A percentile compares a stretch with the other conserved stretches of the same genome.
phyloP scores from a whole-genome alignment of 2,329 filamentous ascomycete species.

The Curvularia spicifera region DNA sequence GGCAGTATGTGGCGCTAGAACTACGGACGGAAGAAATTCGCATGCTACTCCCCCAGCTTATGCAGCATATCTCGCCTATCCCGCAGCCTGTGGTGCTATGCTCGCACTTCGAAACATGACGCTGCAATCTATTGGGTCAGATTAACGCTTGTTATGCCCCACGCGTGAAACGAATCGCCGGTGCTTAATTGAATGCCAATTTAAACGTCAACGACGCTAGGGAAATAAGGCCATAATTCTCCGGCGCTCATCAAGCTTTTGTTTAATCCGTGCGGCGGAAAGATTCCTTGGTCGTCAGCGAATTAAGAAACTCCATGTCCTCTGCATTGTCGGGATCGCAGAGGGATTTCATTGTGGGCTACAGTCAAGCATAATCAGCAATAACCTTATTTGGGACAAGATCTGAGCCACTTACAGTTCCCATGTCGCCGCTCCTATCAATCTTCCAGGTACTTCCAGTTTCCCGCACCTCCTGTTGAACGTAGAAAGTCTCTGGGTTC shows the following conservation, averaged over 20 bases:
- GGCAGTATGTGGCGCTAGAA: conserved; percentile 8
- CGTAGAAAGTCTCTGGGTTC: conserved; percentile 24
- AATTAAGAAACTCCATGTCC: conserved; percentile 18
- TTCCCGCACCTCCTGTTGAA: conserved; percentile 32
- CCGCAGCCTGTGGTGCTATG: conserved; percentile 2
- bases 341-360: conserved; percentile 13
- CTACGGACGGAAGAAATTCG: conserved; percentile 16
- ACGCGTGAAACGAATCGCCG: conserved; percentile 26
- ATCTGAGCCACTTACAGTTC: conserved; percentile 18
- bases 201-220: conserved; percentile 17
- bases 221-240: conserved; percentile 13
- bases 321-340: conserved; percentile 9
- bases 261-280: conserved; percentile 22
- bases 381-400: background rate
- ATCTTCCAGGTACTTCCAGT: conserved; percentile 21
- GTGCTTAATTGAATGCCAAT: conserved; percentile 31
- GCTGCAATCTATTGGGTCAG: conserved; percentile 3
- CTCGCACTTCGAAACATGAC: conserved; percentile 13
- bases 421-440: conserved; percentile 26
- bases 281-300: conserved; percentile 16
- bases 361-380: background rate
- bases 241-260: conserved; percentile 11
- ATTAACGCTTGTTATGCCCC: conserved; percentile 18
- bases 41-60: background rate
- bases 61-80: background rate